A percentile compares a stretch with the other conserved stretches of the same genome.
These are phyloP conservation scores for Solanum clarkiae DNA, from an alignment of 257 asterid genomes.

Conservation along the genomic window DNA sequence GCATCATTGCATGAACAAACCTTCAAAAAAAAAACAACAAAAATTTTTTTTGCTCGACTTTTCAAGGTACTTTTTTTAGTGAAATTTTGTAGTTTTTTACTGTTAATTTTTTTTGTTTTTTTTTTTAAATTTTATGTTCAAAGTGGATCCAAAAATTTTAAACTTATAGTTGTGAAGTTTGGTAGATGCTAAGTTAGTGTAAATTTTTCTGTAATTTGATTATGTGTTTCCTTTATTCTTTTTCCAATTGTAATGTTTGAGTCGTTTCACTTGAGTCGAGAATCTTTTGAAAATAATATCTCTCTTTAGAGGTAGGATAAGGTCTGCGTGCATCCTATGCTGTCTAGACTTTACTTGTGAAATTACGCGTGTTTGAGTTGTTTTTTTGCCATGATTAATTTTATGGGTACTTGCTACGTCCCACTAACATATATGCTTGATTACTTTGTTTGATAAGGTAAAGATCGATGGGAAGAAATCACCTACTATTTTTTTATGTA, in stretches of 20 bases:
- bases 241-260: too few species aligned
- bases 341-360: not conserved
- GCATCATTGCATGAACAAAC: not conserved
- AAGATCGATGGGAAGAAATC: not conserved
- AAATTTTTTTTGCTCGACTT: not conserved
- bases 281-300: too few species aligned
- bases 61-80: not conserved
- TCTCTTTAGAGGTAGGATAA: not conserved
- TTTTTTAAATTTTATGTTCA: not conserved
- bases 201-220: not conserved
- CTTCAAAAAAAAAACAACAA: not conserved
- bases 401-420: not conserved
- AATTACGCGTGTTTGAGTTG: not conserved
- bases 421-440: not conserved
- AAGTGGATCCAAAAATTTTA: not conserved
- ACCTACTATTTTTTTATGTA: not conserved
- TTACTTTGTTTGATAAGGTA: not conserved
- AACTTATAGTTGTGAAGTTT: not conserved
- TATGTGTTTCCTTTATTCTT: not conserved
- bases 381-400: not conserved
- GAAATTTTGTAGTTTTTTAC: not conserved
- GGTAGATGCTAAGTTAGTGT: not conserved
- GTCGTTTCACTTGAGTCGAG: too few species aligned
- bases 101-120: not conserved
- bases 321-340: not conserved